A percentile compares a stretch with the other conserved stretches of the same genome.
phyloP scores from a whole-genome alignment of 2,329 filamentous ascomycete genomes.

The Fusarium sp. region DNA sequence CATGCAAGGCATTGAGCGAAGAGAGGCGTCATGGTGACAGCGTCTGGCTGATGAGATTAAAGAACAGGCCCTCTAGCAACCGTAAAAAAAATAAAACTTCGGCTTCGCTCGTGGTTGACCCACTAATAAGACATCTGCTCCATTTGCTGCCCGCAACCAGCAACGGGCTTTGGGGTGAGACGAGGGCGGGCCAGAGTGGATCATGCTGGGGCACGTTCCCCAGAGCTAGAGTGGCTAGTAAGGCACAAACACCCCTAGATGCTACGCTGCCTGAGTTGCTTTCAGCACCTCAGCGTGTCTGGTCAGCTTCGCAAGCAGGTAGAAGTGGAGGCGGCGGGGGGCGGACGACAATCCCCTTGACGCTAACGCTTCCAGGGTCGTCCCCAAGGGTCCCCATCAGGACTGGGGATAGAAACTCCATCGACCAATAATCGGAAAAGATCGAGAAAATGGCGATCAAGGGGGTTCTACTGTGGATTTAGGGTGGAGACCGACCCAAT shows the following conservation, averaged over 20 bases:
- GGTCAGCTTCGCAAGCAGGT: constrained; percentile 11
- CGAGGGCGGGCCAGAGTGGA: constrained; percentile 12
- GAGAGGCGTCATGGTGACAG: constrained; percentile 34
- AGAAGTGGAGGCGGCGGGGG: constrained; percentile 32
- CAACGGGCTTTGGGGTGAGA: constrained; percentile 9
- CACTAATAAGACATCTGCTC: neutral
- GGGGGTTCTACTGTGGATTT: constrained; percentile 16
- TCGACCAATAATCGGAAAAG: constrained; percentile 50
- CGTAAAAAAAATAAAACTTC: neutral
- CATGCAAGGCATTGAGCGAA: constrained; percentile 24
- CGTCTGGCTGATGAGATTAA: neutral
- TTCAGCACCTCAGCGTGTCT: constrained; percentile 1
- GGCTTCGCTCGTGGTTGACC: neutral
- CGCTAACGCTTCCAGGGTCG: constrained; percentile 40
- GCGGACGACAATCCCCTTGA: constrained; percentile 34
- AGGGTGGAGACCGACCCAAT: constrained; percentile 5
- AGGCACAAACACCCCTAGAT: constrained; percentile 19
- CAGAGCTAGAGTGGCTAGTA: constrained; percentile 21
- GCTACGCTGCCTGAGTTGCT: neutral
- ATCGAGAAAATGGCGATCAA: constrained; percentile 42
- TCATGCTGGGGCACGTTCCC: constrained; percentile 21
- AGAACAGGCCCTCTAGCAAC: neutral
- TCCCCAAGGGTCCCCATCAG: constrained; percentile 45
- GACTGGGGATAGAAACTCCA: constrained; percentile 36
- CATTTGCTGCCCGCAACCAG: constrained; percentile 15